These are phyloP conservation scores for Boechera retrofracta DNA, from an alignment of 345 rosid species.

Conservation along the genomic window DNA sequence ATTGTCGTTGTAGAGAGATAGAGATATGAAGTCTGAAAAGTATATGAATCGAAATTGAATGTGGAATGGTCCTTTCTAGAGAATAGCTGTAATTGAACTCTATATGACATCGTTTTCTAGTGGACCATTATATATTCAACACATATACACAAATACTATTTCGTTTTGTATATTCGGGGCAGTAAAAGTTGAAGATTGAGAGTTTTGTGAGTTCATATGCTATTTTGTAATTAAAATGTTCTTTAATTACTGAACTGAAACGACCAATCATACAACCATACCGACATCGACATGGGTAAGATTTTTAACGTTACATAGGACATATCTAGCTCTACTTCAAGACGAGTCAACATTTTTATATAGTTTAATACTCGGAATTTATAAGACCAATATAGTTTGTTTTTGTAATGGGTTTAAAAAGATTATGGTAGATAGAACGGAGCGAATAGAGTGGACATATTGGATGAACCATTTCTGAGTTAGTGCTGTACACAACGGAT, in stretches of 20 bases:
- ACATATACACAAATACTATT: constrained; percentile 6
- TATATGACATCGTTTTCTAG: constrained; percentile 33
- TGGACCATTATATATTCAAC: constrained; percentile 12
- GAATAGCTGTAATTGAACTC: constrained; percentile 45
- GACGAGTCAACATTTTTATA: background rate
- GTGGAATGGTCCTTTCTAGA: constrained; percentile 40
- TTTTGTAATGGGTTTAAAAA: background rate
- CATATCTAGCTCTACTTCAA: background rate
- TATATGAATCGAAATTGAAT: constrained; percentile 35
- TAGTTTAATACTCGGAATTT: background rate
- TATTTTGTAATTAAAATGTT: background rate
- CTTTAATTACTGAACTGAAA: background rate
- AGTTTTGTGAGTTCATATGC: constrained; percentile 8
- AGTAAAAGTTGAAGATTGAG: constrained; percentile 27
- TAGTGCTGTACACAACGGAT: background rate
- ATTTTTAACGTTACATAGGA: background rate
- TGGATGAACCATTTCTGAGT: background rate
- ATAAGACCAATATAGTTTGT: background rate
- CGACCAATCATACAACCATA: background rate
- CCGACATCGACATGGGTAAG: constrained; percentile 18
- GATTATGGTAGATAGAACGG: background rate
- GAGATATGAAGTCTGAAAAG: constrained; percentile 33
- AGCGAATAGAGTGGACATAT: background rate
- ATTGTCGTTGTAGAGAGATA: constrained; percentile 27
- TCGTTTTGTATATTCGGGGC: constrained; percentile 29